Evolutionary conservation across 257 asterid species (phyloP).

Genomic region (Verbascum thapsus): DNA sequence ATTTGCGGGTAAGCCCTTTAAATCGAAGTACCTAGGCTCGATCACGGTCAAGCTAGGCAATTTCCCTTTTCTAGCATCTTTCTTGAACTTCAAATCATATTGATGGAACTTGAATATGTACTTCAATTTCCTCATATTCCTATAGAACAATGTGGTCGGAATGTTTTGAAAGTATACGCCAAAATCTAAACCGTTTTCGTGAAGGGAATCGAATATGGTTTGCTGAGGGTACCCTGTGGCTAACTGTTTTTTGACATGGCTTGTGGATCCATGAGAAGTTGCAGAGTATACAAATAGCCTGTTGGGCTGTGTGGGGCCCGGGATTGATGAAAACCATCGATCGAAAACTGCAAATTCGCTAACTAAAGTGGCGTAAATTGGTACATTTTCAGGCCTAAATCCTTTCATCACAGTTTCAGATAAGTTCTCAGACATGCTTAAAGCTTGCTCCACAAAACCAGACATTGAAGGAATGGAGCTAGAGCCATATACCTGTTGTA

Average conservation of each 20-base stretch:
- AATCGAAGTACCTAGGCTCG: slow-evolving; percentile 80
- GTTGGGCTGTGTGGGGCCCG: slow-evolving; percentile 92
- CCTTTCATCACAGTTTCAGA: slow-evolving; percentile 78
- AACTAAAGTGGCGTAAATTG: slow-evolving; percentile 50
- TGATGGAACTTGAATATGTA: slow-evolving; percentile 62
- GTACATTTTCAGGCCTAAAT: slow-evolving; percentile 59
- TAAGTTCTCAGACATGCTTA: slow-evolving; percentile 41
- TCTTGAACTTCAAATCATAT: slow-evolving; percentile 62
- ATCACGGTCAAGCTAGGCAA: slow-evolving; percentile 66
- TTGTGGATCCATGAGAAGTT: slow-evolving; percentile 79
- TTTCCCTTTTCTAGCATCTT: slow-evolving; percentile 64
- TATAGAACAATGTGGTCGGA: slow-evolving; percentile 64
- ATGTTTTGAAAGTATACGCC: slow-evolving; percentile 70
- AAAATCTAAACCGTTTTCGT: slow-evolving; percentile 54
- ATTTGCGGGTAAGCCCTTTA: slow-evolving; percentile 60
- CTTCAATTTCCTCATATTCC: slow-evolving; percentile 73
- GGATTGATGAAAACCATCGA: slow-evolving; percentile 74
- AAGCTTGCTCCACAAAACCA: slow-evolving; percentile 86
- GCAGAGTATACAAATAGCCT: slow-evolving; percentile 76
- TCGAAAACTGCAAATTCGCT: slow-evolving; percentile 66
- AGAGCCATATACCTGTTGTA: slow-evolving; percentile 54
- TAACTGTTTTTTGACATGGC: slow-evolving; percentile 56
- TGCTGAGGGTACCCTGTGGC: slow-evolving; percentile 68
- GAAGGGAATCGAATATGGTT: slow-evolving; percentile 70
- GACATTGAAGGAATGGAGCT: slow-evolving; percentile 60